Evolutionary conservation across 176 grass and related monocot genomes (phyloP), one percentile per base, ranked within the genome.

Genomic region (Oryza nivara): DNA sequence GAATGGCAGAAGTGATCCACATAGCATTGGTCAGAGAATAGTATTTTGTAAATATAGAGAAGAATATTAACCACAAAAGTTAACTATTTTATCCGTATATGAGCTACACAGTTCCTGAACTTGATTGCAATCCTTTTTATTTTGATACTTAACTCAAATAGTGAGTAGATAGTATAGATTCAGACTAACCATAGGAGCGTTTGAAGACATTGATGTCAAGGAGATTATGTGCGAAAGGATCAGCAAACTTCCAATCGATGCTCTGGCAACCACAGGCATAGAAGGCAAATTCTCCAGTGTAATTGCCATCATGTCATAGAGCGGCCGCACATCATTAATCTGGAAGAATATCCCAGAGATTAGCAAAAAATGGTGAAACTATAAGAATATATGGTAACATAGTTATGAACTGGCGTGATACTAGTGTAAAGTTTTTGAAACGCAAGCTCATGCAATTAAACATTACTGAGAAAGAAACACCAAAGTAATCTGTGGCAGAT

Each of bases 171-270:
- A 73, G 36, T 35, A 63, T 75, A 83, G 68, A 64, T 90, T 83
- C 63, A 52, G 63, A 93, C 81, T 81, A 43, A 95, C 83, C 78
- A 82, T 92, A 80, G 89, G 80, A 74, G 84, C 25, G 11, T 86
- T 85, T 10, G 88, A 92, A 9, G 89, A 82, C 38, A 87, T 72
- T 46, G 86, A 88, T 87, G 93, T 92, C 92, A 99, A 88, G 4
- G 96, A 99, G 88, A 92, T 87, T 72, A 94, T 94, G 68, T 99
- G 93, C 58, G 93, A 90, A 89, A 99, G 89, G 80, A 99, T 94
- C 81, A 99, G 79, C 85, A 94, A 90, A 86, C 93, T 96, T 82
- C 96, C 93, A 78, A 96, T 85, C 0, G 80, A 92, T 83, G 96
- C 90, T 60, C 96, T 99, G 63, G 91, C 85, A 80, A 99, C 91